phyloP scores from a whole-genome alignment of 768 basidiomycete genomes.

The Amanita pallidorosea region DNA sequence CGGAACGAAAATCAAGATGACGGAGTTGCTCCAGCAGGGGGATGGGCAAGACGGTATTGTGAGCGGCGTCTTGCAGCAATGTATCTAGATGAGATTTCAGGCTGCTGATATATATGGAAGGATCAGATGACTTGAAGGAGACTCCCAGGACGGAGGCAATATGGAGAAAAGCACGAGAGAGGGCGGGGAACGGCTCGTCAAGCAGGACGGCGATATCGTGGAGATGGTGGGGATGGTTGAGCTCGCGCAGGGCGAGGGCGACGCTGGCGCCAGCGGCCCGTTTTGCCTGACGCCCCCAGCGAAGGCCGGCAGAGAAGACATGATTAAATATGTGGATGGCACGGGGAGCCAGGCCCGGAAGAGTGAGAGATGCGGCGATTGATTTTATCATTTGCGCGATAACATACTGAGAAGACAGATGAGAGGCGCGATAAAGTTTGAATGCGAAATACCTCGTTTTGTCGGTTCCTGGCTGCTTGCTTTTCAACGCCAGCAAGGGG shows the following conservation, averaged over 20 bases:
- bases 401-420: conserved; percentile 34
- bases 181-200: conserved; percentile 34
- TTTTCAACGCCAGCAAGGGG: conserved; percentile 56
- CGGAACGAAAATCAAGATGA: conserved; percentile 28
- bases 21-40: conserved; percentile 28
- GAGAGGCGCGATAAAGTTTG: conserved; percentile 10
- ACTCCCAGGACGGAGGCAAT: conserved; percentile 43
- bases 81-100: conserved; percentile 44
- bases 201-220: conserved; percentile 60
- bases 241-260: conserved; percentile 62
- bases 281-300: conserved; percentile 70
- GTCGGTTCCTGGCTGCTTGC: conserved; percentile 51
- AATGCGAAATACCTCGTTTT: conserved; percentile 43
- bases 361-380: conserved; percentile 46
- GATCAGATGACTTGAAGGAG: conserved; percentile 42
- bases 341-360: conserved; percentile 52
- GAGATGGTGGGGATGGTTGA: conserved; percentile 55
- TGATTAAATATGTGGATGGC: conserved; percentile 61
- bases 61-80: conserved; percentile 20
- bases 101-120: conserved; percentile 45
- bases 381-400: conserved; percentile 55
- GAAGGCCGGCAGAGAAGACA: conserved; percentile 48
- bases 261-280: conserved; percentile 59
- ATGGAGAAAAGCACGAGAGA: conserved; percentile 46
- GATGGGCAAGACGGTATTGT: conserved; percentile 19